Conservation (phyloP, 768 basidiomycete genomes). For the Trametes punicea region DNA sequence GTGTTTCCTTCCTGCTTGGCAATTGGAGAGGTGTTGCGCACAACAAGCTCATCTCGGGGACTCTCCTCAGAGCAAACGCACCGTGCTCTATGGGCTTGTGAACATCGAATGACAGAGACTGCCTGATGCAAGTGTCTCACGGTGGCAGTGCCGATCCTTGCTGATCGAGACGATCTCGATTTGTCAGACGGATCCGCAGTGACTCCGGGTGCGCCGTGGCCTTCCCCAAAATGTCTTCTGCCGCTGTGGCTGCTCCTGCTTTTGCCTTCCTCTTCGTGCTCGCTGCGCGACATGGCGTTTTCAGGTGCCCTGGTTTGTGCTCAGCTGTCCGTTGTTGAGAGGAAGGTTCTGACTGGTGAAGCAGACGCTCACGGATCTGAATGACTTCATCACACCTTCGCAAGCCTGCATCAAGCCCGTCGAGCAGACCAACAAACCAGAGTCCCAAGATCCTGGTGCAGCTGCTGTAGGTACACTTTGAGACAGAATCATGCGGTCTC, state of each 20-base stretch:
- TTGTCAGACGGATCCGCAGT: constrained; percentile 14
- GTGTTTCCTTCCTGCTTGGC: too few relatives aligned
- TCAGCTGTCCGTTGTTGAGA: neutral
- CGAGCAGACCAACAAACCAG: constrained; percentile 48
- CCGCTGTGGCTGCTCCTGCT: neutral
- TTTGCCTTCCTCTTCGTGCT: neutral
- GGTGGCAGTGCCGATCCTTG: constrained; percentile 11
- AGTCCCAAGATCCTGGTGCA: constrained; percentile 36
- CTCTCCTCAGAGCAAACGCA: neutral
- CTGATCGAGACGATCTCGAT: constrained; percentile 15
- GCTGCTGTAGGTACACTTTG: constrained; percentile 37
- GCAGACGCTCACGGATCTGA: constrained; percentile 89
- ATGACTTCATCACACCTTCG: constrained; percentile 95
- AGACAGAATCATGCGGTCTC: constrained; percentile 26
- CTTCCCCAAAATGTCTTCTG: constrained; percentile 9
- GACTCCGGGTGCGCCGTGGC: constrained; percentile 1
- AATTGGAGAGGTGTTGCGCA: too few relatives aligned
- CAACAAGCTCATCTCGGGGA: neutral
- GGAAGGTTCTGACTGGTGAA: neutral
- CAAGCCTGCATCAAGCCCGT: constrained; percentile 99
- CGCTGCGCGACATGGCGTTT: constrained; percentile 59
- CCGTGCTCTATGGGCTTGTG: neutral
- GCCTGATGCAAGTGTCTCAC: neutral
- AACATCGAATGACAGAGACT: neutral
- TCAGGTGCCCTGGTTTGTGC: constrained; percentile 76